Percentiles rank a stretch among this genome's conserved stretches.
phyloP scores from a whole-genome alignment of 2,329 filamentous ascomycete species.

The Alternaria viburni region DNA sequence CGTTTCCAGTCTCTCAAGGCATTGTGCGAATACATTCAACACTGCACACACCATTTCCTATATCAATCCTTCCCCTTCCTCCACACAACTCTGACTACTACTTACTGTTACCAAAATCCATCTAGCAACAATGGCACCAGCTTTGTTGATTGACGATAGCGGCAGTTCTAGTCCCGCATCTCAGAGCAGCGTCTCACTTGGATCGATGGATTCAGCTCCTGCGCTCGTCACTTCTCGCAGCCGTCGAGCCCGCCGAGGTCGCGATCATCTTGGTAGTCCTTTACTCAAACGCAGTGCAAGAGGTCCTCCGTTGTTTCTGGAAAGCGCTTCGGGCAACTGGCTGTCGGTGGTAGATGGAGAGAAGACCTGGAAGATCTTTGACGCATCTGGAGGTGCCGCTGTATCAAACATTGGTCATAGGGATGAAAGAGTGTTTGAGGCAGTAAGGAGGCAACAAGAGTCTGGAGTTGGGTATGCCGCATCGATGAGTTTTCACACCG shows the following conservation, averaged over 20 bases:
- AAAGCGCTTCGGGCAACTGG: constrained; percentile 57
- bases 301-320: constrained; percentile 54
- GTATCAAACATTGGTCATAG: constrained; percentile 75
- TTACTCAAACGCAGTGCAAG: constrained; percentile 61
- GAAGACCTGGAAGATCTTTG: constrained; percentile 62
- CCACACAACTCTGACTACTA: neutral
- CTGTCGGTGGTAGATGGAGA: constrained; percentile 57
- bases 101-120: neutral
- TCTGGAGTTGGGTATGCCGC: constrained; percentile 40
- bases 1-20: neutral
- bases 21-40: neutral
- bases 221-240: neutral
- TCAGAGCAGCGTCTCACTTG: neutral
- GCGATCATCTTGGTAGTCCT: neutral
- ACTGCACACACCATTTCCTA: neutral
- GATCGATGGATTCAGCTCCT: neutral
- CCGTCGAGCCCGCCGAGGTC: neutral
- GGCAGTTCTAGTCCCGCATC: neutral
- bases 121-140: constrained; percentile 9
- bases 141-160: constrained; percentile 4
- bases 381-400: constrained; percentile 75
- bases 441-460: constrained; percentile 65
- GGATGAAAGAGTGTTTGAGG: constrained; percentile 64
- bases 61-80: neutral
- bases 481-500: constrained; percentile 56